phyloP scores from a whole-genome alignment of 805 yeast genomes.

The Metschnikowia drakensbergensis region DNA sequence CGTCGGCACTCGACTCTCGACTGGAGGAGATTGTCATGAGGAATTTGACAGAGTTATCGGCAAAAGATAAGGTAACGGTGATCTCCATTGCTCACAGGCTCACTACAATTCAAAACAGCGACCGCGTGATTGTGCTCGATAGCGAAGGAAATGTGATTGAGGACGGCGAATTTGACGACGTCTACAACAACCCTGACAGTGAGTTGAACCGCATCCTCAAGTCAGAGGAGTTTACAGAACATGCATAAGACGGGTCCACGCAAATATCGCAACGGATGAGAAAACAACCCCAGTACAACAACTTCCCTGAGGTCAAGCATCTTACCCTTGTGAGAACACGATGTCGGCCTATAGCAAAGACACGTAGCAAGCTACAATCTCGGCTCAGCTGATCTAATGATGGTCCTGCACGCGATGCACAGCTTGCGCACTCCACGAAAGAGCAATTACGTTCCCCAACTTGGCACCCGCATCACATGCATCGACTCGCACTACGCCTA shows the following conservation, averaged over 20 bases:
- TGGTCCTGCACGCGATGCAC: background rate
- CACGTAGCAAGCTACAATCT: background rate
- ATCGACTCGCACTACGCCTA: background rate
- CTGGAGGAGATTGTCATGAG: slow-evolving; percentile 82
- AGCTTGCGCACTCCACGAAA: background rate
- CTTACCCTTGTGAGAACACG: no score
- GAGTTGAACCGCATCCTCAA: slow-evolving; percentile 43
- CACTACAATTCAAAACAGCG: slow-evolving; percentile 80
- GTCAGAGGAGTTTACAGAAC: slow-evolving; percentile 19
- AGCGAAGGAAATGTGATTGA: slow-evolving; percentile 56
- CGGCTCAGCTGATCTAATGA: background rate
- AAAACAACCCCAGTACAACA: background rate
- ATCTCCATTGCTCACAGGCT: slow-evolving; percentile 90
- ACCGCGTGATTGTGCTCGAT: slow-evolving; percentile 69
- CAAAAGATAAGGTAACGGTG: slow-evolving; percentile 52
- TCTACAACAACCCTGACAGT: slow-evolving; percentile 45
- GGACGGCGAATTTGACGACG: slow-evolving; percentile 57
- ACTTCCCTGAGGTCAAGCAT: no score
- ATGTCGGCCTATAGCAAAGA: background rate
- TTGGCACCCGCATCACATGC: slow-evolving; percentile 2
- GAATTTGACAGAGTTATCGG: slow-evolving; percentile 55
- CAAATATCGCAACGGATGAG: background rate
- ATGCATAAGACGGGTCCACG: background rate
- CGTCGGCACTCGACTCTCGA: slow-evolving; percentile 87
- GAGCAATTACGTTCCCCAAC: slow-evolving; percentile 2